A percentile compares a stretch with the other conserved stretches of the same genome.
These are phyloP conservation scores for Hericium erinaceus DNA, from an alignment of 768 basidiomycete species.

Conservation along the genomic window DNA sequence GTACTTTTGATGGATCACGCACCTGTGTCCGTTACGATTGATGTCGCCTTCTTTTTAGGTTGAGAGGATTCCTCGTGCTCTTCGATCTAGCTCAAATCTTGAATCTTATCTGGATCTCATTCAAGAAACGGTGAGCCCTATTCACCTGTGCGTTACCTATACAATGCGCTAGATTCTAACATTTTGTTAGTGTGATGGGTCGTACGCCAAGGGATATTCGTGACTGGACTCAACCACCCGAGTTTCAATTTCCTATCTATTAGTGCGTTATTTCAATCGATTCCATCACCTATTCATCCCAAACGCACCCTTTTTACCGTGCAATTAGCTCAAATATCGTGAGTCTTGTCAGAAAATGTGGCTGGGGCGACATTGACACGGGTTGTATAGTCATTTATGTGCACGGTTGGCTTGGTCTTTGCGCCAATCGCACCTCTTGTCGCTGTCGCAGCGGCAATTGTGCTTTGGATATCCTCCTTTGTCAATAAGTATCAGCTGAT, in stretches of 20 bases:
- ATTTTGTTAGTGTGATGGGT: conserved; percentile 53
- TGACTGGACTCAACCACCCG: conserved; percentile 84
- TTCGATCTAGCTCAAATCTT: conserved; percentile 95
- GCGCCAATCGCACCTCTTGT: conserved; percentile 93
- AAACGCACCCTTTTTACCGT: background rate
- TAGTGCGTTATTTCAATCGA: conserved; percentile 43
- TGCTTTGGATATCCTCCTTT: conserved; percentile 82
- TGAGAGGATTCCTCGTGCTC: conserved; percentile 89
- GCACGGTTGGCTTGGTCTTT: conserved; percentile 88
- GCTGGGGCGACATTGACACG: conserved; percentile 5
- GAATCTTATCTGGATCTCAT: conserved; percentile 77
- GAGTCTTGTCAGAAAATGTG: conserved; percentile 19
- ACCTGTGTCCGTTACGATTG: background rate
- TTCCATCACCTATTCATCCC: background rate
- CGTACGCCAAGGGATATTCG: conserved; percentile 85
- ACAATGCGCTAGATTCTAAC: conserved; percentile 2
- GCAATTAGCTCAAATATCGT: conserved; percentile 45
- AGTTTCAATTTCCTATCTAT: conserved; percentile 82
- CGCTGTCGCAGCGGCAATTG: conserved; percentile 66
- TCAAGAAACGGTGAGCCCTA: conserved; percentile 64
- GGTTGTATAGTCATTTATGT: conserved; percentile 63
- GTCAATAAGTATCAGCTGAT: conserved; percentile 96
- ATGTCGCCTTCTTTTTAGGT: conserved; percentile 28
- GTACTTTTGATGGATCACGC: conserved; percentile 19
- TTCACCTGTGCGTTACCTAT: background rate